Evolutionary conservation across 306 rosid genomes (phyloP), one percentile per base, ranked within the genome.

Genomic region (Trifolium pratense): DNA sequence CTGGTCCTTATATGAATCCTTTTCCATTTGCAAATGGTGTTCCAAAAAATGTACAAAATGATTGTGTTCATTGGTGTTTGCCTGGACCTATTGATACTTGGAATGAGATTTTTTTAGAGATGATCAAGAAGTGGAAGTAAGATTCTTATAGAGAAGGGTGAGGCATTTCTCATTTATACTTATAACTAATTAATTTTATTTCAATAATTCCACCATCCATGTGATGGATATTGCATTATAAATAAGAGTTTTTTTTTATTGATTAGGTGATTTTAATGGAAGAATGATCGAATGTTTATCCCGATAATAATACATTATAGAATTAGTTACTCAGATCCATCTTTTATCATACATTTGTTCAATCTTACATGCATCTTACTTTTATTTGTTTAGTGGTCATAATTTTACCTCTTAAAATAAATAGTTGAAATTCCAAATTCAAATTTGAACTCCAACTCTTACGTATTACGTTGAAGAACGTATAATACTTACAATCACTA

Each of bases 21-120:
- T 81, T 81, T 69, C 96, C 97, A 16, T 83, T 84, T 73, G 83
- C 82, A 13, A 64, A 89, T 40, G 87, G 88, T 0, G 62, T 83
- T 17, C 40, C 49, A 14, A 82, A 89, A 34, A 64, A 43, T 11
- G 84, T 91, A 2, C 96, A 89, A 68, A 89, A 84, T 73, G 97
- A 91, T 62, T 91, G 93, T 75, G 84, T 84, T 26, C 97, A 91
- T 81, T 91, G 97, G 96, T 91, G 96, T 63, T 75, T 91, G 75
- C 97, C 97, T 0, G 96, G 97, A 20, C 90, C 97, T 32, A 52
- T 91, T 2, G 97, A 91, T 75, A 84, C 96, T 2, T 91, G 97
- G 97, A 91, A 88, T 86, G 90, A 86, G 53, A 81, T 91, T 12
- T 42, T 89, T 23, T 34, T 91, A 0, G 78, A 87, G 61, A 68